These are phyloP conservation scores for Pseudopithomyces chartarum DNA, from an alignment of 2,329 filamentous ascomycete genomes.

Conservation along the genomic window DNA sequence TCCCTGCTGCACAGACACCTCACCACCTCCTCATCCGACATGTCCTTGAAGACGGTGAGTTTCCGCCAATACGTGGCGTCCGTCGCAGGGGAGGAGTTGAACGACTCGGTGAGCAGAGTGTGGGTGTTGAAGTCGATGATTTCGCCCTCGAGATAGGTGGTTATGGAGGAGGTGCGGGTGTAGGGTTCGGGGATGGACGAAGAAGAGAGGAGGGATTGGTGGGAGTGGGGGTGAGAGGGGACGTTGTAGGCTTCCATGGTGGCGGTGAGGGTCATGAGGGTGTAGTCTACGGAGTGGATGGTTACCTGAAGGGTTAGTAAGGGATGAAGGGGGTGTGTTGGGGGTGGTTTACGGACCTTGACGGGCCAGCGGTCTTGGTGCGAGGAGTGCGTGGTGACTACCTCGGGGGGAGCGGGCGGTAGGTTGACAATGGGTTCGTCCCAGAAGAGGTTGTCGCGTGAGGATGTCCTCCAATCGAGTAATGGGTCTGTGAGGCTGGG, in stretches of 20 bases:
- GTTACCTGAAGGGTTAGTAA: constrained; percentile 50
- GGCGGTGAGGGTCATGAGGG: constrained; percentile 65
- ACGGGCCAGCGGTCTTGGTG: constrained; percentile 69
- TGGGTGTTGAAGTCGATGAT: constrained; percentile 65
- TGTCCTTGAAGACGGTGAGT: constrained; percentile 50
- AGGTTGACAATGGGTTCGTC: constrained; percentile 26
- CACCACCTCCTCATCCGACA: constrained; percentile 49
- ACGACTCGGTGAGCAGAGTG: constrained; percentile 58
- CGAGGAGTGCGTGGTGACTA: constrained; percentile 21
- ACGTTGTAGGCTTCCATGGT: constrained; percentile 75
- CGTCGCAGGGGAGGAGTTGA: constrained; percentile 51
- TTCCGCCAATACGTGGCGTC: constrained; percentile 57
- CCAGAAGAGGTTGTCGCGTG: constrained; percentile 35
- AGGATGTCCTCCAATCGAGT: constrained; percentile 46
- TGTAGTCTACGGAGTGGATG: constrained; percentile 65
- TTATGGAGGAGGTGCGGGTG: constrained; percentile 55
- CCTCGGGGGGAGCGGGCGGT: constrained; percentile 24
- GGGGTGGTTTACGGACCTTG: constrained; percentile 43
- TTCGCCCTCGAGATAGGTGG: constrained; percentile 71
- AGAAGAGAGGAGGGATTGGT: constrained; percentile 31
- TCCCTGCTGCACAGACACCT: constrained; percentile 49
- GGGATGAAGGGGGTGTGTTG: not conserved
- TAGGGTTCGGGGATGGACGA: constrained; percentile 17
- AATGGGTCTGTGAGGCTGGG: constrained; percentile 33
- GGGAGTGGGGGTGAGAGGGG: constrained; percentile 51